Evolutionary conservation across 345 rosid genomes (phyloP).

Genomic region (Lepidium didymum): DNA sequence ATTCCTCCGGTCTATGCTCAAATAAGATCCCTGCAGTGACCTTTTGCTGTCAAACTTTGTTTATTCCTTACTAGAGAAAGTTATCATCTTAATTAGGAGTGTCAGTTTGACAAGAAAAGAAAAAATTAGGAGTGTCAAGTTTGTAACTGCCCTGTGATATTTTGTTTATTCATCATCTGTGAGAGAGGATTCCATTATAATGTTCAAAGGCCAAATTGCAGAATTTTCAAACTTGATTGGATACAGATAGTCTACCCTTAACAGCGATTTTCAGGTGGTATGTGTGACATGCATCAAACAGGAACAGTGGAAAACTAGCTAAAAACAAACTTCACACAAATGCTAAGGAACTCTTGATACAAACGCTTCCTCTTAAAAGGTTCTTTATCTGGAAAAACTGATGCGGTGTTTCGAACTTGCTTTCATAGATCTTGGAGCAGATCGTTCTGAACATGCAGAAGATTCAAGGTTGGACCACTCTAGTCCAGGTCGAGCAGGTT

Average conservation of each 20-base stretch:
- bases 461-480: conserved; percentile 17
- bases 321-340: conserved; percentile 8
- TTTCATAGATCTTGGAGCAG: background rate
- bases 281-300: background rate
- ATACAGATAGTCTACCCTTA: background rate
- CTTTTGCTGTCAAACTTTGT: conserved; percentile 10
- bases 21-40: conserved; percentile 5
- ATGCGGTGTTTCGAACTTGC: background rate
- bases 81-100: conserved; percentile 15
- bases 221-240: background rate
- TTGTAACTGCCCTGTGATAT: background rate
- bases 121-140: conserved; percentile 14
- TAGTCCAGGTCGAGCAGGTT: conserved; percentile 23
- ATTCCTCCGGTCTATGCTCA: background rate
- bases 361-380: background rate
- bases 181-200: background rate
- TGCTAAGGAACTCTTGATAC: background rate
- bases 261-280: background rate
- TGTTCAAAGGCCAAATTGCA: background rate
- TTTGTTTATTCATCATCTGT: background rate
- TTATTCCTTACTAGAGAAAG: background rate
- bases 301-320: background rate
- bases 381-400: conserved; percentile 20
- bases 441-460: background rate
- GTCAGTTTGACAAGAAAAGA: background rate